These are phyloP conservation scores for Aspergillus mulundensis DNA, from an alignment of 495 filamentous ascomycete species.

Conservation along the genomic window DNA sequence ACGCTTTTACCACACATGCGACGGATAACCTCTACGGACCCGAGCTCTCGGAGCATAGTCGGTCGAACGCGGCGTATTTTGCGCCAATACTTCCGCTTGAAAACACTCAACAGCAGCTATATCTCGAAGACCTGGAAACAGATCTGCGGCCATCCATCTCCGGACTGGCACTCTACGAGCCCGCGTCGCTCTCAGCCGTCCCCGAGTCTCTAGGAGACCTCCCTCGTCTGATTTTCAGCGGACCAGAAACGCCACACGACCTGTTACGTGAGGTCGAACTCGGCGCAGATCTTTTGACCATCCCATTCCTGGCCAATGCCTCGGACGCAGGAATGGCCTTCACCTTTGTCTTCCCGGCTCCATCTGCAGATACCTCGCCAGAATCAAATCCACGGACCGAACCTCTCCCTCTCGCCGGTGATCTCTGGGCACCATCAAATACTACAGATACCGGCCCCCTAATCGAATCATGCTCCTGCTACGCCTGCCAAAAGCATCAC, in stretches of 20 bases:
- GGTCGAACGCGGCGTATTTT: constrained; percentile 53
- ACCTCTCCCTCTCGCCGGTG: constrained; percentile 58
- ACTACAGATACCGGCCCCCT: constrained; percentile 58
- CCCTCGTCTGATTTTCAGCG: constrained; percentile 68
- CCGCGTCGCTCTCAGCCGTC: constrained; percentile 63
- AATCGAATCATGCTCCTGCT: constrained; percentile 63
- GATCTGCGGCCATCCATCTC: constrained; percentile 54
- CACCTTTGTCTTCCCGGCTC: constrained; percentile 69
- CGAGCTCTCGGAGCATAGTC: constrained; percentile 29
- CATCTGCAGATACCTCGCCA: constrained; percentile 13
- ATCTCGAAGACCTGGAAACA: constrained; percentile 60
- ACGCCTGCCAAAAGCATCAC: constrained; percentile 80
- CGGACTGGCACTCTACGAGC: constrained; percentile 80
- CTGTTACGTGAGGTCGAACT: constrained; percentile 67
- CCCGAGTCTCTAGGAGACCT: constrained; percentile 52
- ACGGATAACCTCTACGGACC: constrained; percentile 49
- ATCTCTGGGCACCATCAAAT: constrained; percentile 65
- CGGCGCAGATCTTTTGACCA: constrained; percentile 74
- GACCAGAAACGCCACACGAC: constrained; percentile 64
- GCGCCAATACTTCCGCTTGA: constrained; percentile 76
- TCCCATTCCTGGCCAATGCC: constrained; percentile 65
- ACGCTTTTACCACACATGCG: constrained; percentile 58
- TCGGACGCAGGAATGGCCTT: constrained; percentile 88
- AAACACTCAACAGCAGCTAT: constrained; percentile 69
- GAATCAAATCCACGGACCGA: constrained; percentile 8